Percentiles rank a stretch among this genome's conserved stretches.
These are phyloP conservation scores for Teunomyces barrocoloradensis DNA, from an alignment of 805 yeast species.

Conservation along the genomic window DNA sequence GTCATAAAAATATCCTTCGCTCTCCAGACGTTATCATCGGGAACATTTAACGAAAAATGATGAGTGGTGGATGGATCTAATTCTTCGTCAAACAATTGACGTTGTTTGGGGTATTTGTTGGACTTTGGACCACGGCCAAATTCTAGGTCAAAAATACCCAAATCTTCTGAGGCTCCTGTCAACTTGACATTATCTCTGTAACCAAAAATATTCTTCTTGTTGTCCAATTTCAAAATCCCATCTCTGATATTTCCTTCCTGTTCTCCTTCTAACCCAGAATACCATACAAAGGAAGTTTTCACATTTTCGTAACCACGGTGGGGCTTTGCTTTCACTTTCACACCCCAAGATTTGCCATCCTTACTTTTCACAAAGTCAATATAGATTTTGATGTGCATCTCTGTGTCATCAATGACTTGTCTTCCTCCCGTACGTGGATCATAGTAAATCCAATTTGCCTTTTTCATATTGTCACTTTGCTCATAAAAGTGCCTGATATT, in stretches of 20 bases:
- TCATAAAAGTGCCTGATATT: constrained; percentile 72
- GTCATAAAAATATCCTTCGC: constrained; percentile 75
- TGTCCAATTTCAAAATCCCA: constrained; percentile 27
- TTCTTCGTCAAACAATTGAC: constrained; percentile 30
- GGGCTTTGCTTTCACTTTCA: constrained; percentile 67
- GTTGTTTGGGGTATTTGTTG: constrained; percentile 41
- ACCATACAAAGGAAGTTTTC: constrained; percentile 68
- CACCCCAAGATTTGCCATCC: constrained; percentile 78
- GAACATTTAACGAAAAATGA: constrained; percentile 67
- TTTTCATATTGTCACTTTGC: constrained; percentile 64
- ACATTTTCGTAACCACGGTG: constrained; percentile 45
- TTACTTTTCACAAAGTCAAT: constrained; percentile 73
- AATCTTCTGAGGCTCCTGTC: constrained; percentile 51
- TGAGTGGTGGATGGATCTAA: constrained; percentile 61
- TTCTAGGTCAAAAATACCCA: constrained; percentile 62
- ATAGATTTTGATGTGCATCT: constrained; percentile 57
- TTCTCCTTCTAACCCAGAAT: constrained; percentile 72
- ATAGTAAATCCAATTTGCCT: constrained; percentile 82
- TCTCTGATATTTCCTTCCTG: constrained; percentile 12
- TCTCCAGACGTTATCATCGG: constrained; percentile 71
- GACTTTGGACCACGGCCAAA: constrained; percentile 55
- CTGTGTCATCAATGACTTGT: constrained; percentile 68
- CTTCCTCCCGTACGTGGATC: constrained; percentile 88
- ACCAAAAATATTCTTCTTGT: constrained; percentile 22
- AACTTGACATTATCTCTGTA: constrained; percentile 39